Conservation (phyloP, 2,329 filamentous ascomycete genomes). For the Trichoderma endophyticum region DNA sequence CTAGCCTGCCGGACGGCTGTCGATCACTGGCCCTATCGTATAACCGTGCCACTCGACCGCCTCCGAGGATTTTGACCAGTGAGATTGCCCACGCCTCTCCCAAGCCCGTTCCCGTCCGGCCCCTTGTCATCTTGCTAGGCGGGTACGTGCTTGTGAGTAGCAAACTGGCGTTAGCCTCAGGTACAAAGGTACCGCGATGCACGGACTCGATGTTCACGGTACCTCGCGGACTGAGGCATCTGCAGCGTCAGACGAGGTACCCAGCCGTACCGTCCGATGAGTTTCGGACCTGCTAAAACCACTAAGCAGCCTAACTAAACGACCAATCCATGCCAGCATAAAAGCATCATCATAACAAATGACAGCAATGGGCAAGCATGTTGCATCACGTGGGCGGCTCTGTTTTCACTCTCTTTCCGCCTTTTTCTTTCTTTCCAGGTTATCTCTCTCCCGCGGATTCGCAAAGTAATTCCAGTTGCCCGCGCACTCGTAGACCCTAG, state of each 20-base stretch:
- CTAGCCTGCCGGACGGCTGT: constrained; percentile 13
- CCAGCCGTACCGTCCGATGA: neutral
- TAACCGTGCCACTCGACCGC: neutral
- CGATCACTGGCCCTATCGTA: constrained; percentile 18
- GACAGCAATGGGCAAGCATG: neutral
- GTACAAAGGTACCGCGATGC: neutral
- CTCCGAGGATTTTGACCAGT: neutral
- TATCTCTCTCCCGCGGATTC: neutral
- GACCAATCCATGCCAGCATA: neutral
- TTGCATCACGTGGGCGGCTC: neutral
- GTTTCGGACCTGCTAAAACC: neutral
- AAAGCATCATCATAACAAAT: neutral
- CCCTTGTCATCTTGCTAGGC: neutral
- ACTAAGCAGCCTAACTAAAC: neutral
- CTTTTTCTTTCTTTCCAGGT: neutral
- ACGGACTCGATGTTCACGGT: neutral
- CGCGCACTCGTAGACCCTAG: neutral
- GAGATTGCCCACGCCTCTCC: neutral
- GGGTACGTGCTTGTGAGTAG: neutral
- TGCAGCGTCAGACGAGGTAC: neutral
- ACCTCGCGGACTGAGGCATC: neutral
- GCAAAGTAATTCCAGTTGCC: neutral
- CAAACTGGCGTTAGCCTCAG: neutral
- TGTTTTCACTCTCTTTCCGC: neutral
- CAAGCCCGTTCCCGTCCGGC: neutral